A percentile compares a stretch with the other conserved stretches of the same genome.
Conservation (phyloP, 306 rosid genomes). For the Begonia peltatifolia region DNA sequence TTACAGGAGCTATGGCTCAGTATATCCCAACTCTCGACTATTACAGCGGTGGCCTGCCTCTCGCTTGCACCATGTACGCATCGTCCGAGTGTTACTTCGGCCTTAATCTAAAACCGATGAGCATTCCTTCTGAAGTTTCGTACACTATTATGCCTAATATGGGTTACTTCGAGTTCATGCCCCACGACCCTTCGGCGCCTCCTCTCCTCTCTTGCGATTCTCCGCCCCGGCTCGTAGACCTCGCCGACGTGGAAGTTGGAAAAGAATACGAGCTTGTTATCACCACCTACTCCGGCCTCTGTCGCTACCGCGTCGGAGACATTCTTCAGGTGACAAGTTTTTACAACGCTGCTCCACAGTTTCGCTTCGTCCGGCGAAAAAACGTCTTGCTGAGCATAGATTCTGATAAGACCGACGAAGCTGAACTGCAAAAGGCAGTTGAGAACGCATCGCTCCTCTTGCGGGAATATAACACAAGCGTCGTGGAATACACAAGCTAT, state of each 20-base stretch:
- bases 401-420: conserved; percentile 71
- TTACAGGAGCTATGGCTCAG: conserved; percentile 97
- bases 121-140: conserved; percentile 53
- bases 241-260: conserved; percentile 54
- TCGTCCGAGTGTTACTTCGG: conserved; percentile 93
- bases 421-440: conserved; percentile 60
- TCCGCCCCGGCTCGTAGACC: conserved; percentile 54
- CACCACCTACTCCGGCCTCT: conserved; percentile 64
- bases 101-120: conserved; percentile 60
- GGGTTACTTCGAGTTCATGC: conserved; percentile 85
- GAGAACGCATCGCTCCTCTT: conserved; percentile 38
- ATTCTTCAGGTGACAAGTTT: conserved; percentile 65
- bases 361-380: conserved; percentile 65
- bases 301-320: conserved; percentile 83
- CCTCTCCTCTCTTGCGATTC: conserved; percentile 25
- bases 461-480: conserved; percentile 39
- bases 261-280: conserved; percentile 67
- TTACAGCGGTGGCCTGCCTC: conserved; percentile 56
- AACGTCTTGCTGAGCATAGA: conserved; percentile 79
- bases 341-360: conserved; percentile 54
- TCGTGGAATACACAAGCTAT: conserved; percentile 75
- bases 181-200: conserved; percentile 27
- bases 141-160: conserved; percentile 94
- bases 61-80: conserved; percentile 83
- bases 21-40: conserved; percentile 71